Base-by-base conservation (phyloP, 768 basidiomycete genomes). In the Nidula microcarpa region DNA sequence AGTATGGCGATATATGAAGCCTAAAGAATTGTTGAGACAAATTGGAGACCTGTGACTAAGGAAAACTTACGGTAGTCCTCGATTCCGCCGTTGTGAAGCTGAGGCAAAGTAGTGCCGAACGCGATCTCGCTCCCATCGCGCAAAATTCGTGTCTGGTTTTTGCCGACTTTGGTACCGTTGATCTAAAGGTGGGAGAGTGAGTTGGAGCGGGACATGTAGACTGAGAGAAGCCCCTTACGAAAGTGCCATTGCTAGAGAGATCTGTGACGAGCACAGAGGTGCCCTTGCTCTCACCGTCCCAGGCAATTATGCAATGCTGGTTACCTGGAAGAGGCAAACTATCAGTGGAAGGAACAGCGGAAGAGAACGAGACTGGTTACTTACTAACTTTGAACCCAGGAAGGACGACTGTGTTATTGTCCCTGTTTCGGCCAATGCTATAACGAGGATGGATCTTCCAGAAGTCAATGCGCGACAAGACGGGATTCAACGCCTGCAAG, bases 71-170 rank as follows among this genome's bases (percentile, higher is more conserved):
- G 85, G 63, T 88, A 91, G 63, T 93, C 92, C 60, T 91, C 90
- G 23, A 74, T 54, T n/a, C n/a, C n/a, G n/a, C n/a, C n/a, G 33
- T 72, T 73, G 45, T 64, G 65, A 46, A 64, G 67, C 60, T 79
- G 82, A 23, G 75, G 74, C 14, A 65, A 60, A 10, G 67, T 71
- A 10, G 81, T 81, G 6, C 95, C 95, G 58, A 98, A 89, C 6
- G 89, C 86, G 60, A 98, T 80, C 68, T 94, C 92, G 63, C 91
- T 90, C 6, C 94, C 94, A 55, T 91, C 84, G 10, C 76, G 77
- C 47, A 95, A 70, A 43, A 90, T 71, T 36, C 78, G 71, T 51
- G 76, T 74, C 8, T 74, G 68, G 39, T 74, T 74, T 59, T 77
- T 83, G 36, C 81, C 84, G 51, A 95, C 76, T 65, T 81, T 82